Evolutionary conservation across 352 stramenopile genomes (phyloP), one percentile per base, ranked within the genome.

Genomic region (Phytophthora sansomeana): DNA sequence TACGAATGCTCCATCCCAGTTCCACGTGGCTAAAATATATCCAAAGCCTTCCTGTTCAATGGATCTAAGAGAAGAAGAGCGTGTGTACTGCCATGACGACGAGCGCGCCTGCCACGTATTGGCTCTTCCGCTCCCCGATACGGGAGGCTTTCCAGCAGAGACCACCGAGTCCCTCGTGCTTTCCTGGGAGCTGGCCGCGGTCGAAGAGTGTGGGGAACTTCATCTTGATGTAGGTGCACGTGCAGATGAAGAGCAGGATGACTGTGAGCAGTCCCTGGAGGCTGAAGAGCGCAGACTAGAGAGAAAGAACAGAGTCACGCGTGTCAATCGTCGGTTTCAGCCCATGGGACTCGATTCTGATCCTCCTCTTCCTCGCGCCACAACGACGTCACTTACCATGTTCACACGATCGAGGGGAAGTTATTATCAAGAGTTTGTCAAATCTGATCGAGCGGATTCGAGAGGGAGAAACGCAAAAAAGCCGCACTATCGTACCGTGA

Each of bases 221-320:
- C 74, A 97, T 96, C 67, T 97, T 92, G 36, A 99, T 85, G 85
- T 98, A 99, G 10, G 96, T 97, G 77, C 93, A 98, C 33, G 94
- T 98, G 81, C 96, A 99, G 80, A 99, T 98, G 72, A 99, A 92
- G 43, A 99, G 88, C 53, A 99, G 70, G 42, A 99, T 81, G 36
- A 99, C 93, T 16, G 96, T 99, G 39, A 99, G 88, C 44, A 99
- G 80, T 30, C 95, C 97, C 48, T 97, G 93, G 67, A 99, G 97
- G 61, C 98, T 97, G 72, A 99, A 99, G 33, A 99, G 94, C 19
- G 97, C 97, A 33, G 95, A 98, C 96, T 98, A 47, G 33, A 67
- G 24, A 46, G 4, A 72, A 38, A 46, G 47, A 9, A 66, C 17
- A 72, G 17, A 59, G 6, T 10, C 4, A 56, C 11, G 8, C 13